Evolutionary conservation across 768 basidiomycete species (phyloP), one percentile per base, ranked within the genome.

Genomic region (Boletus sensibilis): DNA sequence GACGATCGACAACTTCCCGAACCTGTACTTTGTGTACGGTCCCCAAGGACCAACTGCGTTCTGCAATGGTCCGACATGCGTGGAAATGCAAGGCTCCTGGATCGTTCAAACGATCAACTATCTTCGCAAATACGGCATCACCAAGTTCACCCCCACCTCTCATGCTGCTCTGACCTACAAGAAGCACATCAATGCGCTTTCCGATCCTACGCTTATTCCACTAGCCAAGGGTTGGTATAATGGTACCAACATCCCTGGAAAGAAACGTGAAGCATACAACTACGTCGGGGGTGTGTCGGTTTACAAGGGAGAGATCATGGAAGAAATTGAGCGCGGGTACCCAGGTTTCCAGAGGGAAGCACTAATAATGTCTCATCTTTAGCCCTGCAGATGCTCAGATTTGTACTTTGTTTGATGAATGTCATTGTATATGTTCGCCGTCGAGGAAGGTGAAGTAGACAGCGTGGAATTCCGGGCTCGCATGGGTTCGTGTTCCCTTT

Each of bases 1-100:
- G 59, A 33, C 60, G 20, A 57, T 61, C 18, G 53, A 61, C 10
- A 61, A 61, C 16, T 56, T 65, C 50, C 60, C 52, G 23, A 62
- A 58, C 40, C 55, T 64, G 1, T 64, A 25, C 40, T 57, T 61
- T 20, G 52, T 52, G 35, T 46, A 64, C 10, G 59, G 59, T 21
- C 55, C 63, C 2, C 63, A 61, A 5, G 59, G 53, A 27, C 63
- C 63, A 2, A 59, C 34, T 1, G 50, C 48, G 4, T 39, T 50
- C 29, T 59, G 50, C 37, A 59, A 55, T 7, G 61, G 44, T 4
- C 57, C 61, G 4, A 56, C 58, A 18, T 59, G 55, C 38, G 7
- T 47, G n/a, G 42, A 66, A 40, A 9, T 63, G 0, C 50, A 56
- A 25, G 47, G 53, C 0, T 11, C 38, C 6, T 64, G 56, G 63